Evolutionary conservation across 2,329 filamentous ascomycete species (phyloP).

Genomic region (Fusarium lyarnte): DNA sequence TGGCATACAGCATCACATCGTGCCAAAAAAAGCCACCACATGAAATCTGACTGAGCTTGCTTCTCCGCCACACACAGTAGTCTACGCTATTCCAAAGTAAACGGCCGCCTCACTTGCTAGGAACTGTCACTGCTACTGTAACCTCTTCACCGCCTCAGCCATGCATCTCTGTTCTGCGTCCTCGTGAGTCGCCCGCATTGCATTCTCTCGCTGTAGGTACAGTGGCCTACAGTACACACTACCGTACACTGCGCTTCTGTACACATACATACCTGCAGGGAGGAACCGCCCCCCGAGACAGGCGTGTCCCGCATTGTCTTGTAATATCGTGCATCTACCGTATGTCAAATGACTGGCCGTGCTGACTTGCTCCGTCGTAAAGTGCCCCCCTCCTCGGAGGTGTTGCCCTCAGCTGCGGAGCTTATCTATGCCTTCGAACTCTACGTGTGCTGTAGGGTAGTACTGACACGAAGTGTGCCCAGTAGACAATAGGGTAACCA

Average conservation of each 20-base stretch:
- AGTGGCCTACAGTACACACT: neutral
- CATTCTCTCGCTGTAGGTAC: slow-evolving; percentile 19
- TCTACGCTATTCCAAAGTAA: neutral
- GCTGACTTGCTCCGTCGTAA: neutral
- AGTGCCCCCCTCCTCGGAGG: slow-evolving; percentile 13
- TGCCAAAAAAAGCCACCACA: slow-evolving; percentile 18
- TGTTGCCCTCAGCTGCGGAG: neutral
- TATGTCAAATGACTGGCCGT: slow-evolving; percentile 13
- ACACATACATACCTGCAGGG: slow-evolving; percentile 1
- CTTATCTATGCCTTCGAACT: slow-evolving; percentile 13
- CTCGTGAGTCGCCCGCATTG: slow-evolving; percentile 8
- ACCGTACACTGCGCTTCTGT: neutral
- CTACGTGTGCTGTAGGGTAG: neutral
- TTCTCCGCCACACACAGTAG: slow-evolving; percentile 16
- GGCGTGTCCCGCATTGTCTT: slow-evolving; percentile 16
- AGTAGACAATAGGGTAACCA: slow-evolving; percentile 19
- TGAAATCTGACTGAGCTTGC: slow-evolving; percentile 12
- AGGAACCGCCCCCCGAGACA: slow-evolving; percentile 5
- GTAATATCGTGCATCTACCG: slow-evolving; percentile 14
- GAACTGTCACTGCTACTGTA: slow-evolving; percentile 10
- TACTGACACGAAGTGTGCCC: neutral
- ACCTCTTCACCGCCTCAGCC: slow-evolving; percentile 31
- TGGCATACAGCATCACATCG: slow-evolving; percentile 1
- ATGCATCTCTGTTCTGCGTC: slow-evolving; percentile 21
- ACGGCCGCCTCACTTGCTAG: neutral